Evolutionary conservation across 176 grass and related monocot genomes (phyloP).

Genomic region (Chrysopogon serrulatus): DNA sequence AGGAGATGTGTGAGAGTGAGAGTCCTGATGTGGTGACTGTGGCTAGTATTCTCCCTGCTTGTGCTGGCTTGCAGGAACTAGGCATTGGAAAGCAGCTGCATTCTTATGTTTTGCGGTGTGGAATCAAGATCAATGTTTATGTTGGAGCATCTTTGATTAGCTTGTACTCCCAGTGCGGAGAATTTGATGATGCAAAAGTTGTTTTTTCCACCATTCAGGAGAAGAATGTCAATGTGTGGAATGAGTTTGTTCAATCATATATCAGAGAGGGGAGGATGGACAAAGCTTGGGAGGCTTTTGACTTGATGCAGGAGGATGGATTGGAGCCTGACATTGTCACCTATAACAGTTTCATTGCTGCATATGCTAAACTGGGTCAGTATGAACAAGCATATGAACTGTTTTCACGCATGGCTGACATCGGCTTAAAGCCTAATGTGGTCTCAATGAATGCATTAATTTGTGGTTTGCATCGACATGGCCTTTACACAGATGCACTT

Average conservation of each 20-base stretch:
- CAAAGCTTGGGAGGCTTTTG: slow-evolving; percentile 45
- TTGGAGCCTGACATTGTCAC: slow-evolving; percentile 52
- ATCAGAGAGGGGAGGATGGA: slow-evolving; percentile 41
- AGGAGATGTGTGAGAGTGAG: slow-evolving; percentile 45
- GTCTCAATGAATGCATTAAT: slow-evolving; percentile 59
- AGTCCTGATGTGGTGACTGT: slow-evolving; percentile 51
- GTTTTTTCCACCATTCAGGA: slow-evolving; percentile 43
- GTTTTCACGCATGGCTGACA: slow-evolving; percentile 28
- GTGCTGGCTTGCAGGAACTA: slow-evolving; percentile 35
- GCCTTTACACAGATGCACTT: slow-evolving; percentile 42
- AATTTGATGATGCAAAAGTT: slow-evolving; percentile 41
- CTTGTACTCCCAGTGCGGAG: slow-evolving; percentile 50
- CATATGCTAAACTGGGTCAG: slow-evolving; percentile 61
- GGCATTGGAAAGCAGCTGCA: slow-evolving; percentile 57
- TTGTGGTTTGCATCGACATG: slow-evolving; percentile 54
- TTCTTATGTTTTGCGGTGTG: slow-evolving; percentile 39
- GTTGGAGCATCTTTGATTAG: slow-evolving; percentile 60
- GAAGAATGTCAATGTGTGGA: slow-evolving; percentile 58
- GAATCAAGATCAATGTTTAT: slow-evolving; percentile 54
- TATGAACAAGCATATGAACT: slow-evolving; percentile 50
- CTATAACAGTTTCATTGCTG: slow-evolving; percentile 58
- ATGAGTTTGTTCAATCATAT: slow-evolving; percentile 60
- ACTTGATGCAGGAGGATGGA: slow-evolving; percentile 50
- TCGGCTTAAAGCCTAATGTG: slow-evolving; percentile 51
- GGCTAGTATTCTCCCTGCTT: slow-evolving; percentile 65